Conservation (phyloP, 805 yeast genomes). For the Metschnikowia kofuensis region DNA sequence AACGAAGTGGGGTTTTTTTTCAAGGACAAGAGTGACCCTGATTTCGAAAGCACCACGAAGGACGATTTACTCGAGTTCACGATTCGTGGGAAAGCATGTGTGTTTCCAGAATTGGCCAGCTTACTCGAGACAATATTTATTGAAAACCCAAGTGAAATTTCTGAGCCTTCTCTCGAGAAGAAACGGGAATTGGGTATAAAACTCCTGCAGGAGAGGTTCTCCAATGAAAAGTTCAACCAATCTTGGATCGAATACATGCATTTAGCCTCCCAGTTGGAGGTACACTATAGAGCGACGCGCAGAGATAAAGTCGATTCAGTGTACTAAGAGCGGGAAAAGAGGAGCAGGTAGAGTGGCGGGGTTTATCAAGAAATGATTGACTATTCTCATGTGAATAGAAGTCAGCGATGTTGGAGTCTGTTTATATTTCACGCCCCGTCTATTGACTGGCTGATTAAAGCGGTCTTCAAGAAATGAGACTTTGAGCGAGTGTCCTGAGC, state of each 20-base stretch:
- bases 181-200: conserved; percentile 47
- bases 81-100: conserved; percentile 6
- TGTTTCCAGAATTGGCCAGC: conserved; percentile 48
- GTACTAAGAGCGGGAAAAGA: conserved; percentile 14
- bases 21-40: conserved; percentile 70
- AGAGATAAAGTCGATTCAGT: conserved; percentile 27
- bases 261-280: conserved; percentile 23
- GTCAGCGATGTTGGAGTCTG: too few species aligned
- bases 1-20: conserved; percentile 78
- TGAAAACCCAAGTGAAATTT: conserved; percentile 25
- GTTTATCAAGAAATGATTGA: too few species aligned
- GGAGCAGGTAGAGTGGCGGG: background rate
- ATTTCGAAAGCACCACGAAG: conserved; percentile 31
- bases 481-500: too few species aligned
- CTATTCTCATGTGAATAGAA: too few species aligned
- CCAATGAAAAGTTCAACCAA: conserved; percentile 54
- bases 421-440: too few species aligned
- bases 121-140: conserved; percentile 45
- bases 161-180: conserved; percentile 30
- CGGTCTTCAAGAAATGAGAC: too few species aligned
- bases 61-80: conserved; percentile 8
- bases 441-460: too few species aligned
- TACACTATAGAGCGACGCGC: conserved; percentile 23
- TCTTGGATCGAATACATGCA: conserved; percentile 46
- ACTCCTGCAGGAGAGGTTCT: conserved; percentile 52